Base-by-base conservation (phyloP, 129 eudicot species). In the Lonicera japonica region DNA sequence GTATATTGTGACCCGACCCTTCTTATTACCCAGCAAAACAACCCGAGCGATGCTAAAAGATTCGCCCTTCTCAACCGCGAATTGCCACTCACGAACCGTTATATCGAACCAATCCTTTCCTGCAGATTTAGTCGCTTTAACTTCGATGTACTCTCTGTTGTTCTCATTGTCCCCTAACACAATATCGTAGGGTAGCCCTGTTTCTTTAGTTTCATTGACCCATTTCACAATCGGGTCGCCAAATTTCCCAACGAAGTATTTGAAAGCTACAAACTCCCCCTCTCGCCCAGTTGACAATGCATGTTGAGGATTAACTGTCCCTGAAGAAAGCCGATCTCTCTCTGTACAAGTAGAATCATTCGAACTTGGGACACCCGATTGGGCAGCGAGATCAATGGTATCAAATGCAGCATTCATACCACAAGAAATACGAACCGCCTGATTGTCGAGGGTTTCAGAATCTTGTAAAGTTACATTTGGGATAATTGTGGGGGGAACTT, bases 1-100 rank as follows among this genome's bases (percentile, higher is more conserved):
- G 64, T 77, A 92, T 4, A 80, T 39, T 0, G 79, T 72, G 8
- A 92, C 73, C 60, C 40, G 70, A 19, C 84, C 88, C 41, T 38
- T 56, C 16, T 76, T 61, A 46, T 76, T 53, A 12, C 73, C 76
- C 0, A 73, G 76, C 58, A 92, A 77, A 63, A 71, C 77, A 23
- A 92, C 91, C 65, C 80, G 79, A 0, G 91, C 98, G 41, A 92
- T 80, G 80, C 91, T 87, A 77, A 22, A 92, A 25, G 74, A 63
- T 34, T 87, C 96, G 6, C 96, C 98, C 68, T 92, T 76, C 67
- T 87, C 82, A 57, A 65, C 70, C 22, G 96, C 98, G 76, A 92
- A 92, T 71, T 85, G 84, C 98, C 96, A 92, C 79, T 92, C 98
- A 15, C 77, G 80, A 17, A 73, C 73, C 4, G 98, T 69, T 76